A percentile compares a stretch with the other conserved stretches of the same genome.
Evolutionary conservation across 768 basidiomycete genomes (phyloP).

Genomic region (Daedaleopsis nitida): DNA sequence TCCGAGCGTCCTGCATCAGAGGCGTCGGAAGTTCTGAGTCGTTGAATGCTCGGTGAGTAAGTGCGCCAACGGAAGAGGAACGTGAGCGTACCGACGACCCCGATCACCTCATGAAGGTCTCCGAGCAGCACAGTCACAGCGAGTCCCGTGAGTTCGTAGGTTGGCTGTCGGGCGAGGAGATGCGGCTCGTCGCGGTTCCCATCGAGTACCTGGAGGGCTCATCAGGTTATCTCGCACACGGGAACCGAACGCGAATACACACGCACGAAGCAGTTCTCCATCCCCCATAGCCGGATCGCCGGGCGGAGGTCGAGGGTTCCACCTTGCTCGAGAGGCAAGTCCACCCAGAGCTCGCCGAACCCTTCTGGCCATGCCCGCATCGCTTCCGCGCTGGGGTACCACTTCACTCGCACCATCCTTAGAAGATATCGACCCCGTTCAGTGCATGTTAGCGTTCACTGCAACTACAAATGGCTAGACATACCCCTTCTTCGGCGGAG

Average conservation of each 20-base stretch:
- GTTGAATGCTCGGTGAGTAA: background rate
- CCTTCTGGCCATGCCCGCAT: slow-evolving; percentile 4
- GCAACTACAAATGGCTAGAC: background rate
- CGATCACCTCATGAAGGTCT: background rate
- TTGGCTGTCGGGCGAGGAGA: background rate
- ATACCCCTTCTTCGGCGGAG: background rate
- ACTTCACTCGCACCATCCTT: slow-evolving; percentile 8
- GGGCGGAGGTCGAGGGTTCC: slow-evolving; percentile 10
- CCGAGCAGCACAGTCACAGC: background rate
- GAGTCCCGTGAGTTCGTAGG: background rate
- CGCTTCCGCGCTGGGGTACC: slow-evolving; percentile 6
- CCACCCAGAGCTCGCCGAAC: background rate
- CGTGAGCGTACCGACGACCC: background rate
- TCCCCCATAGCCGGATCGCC: slow-evolving; percentile 5
- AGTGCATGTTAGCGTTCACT: background rate
- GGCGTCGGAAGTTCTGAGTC: background rate
- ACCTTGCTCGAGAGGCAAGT: background rate
- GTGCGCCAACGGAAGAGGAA: background rate
- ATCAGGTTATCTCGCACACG: no score
- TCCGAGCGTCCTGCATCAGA: background rate
- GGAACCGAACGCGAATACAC: background rate
- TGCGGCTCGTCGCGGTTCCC: background rate
- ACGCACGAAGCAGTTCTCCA: slow-evolving; percentile 19
- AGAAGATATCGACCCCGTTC: background rate
- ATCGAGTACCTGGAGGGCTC: background rate